Evolutionary conservation across 257 asterid species (phyloP), one percentile per base, ranked within the genome.

Genomic region (Solanum tarijense): DNA sequence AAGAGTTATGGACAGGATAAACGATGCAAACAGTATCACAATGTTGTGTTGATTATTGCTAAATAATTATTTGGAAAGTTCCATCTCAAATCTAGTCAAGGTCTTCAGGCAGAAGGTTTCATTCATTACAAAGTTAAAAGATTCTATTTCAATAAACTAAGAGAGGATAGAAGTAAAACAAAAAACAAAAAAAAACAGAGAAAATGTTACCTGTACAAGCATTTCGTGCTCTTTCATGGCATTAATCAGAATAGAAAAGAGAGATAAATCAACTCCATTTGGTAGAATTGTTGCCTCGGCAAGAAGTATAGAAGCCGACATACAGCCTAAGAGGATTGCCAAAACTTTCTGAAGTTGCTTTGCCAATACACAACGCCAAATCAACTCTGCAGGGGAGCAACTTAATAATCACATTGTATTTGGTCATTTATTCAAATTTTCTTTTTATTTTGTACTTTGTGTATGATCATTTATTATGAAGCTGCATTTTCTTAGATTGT

Each of bases 211-310:
- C 98, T 95, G 98, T 88, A 93, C 94, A 87, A 91, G 89, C 87
- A 89, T 86, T 89, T 95, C 98, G 16, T 92, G 87, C 89, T 86
- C 85, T 88, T 90, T 79, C n/a, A 86, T 89, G 36, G 90, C 85
- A 89, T 94, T 95, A 52, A 95, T 90, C 79, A 93, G 91, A 86
- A 95, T 71, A 31, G 98, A 95, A 94, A 95, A 93, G 86, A 94
- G 94, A 89, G 96, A 95, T 87, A 95, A 92, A 91, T 95, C 93
- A 86, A 95, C 94, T 82, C 91, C 94, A 88, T 73, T 94, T 36
- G 95, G 96, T 35, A 95, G 91, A 83, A 95, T 92, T 60, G 98
- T 95, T 90, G 98, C 98, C 93, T 95, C 98, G 7, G 98, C 98
- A 0, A 94, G 90, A 88, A 95, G 98, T 89, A 93, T 94, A 84